phyloP scores from a whole-genome alignment of 495 filamentous ascomycete genomes.

The Lophium mytilinum region DNA sequence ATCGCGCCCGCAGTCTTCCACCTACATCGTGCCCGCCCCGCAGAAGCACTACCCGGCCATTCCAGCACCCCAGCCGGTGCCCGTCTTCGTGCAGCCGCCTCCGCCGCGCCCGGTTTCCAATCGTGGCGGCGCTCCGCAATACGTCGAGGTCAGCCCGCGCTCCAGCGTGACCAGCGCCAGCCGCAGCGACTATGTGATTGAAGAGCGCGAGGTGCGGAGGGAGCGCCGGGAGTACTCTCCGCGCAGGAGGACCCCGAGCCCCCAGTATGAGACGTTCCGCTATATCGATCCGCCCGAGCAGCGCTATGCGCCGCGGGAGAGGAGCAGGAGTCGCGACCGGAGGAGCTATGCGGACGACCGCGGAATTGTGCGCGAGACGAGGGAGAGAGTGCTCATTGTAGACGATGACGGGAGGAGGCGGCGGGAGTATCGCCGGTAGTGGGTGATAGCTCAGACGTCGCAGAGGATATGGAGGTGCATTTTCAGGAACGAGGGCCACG shows the following conservation, averaged over 20 bases:
- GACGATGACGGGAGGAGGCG: constrained; percentile 25
- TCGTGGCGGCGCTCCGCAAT: constrained; percentile 20
- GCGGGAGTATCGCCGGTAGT: constrained; percentile 23
- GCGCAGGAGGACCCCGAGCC: not conserved
- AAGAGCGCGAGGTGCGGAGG: constrained; percentile 27
- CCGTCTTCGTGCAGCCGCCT: constrained; percentile 25
- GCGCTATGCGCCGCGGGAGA: constrained; percentile 12
- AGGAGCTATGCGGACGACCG: constrained; percentile 21
- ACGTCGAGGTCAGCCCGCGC: constrained; percentile 30
- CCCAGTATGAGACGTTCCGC: constrained; percentile 28
- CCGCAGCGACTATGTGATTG: constrained; percentile 22
- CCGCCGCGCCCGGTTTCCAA: constrained; percentile 8
- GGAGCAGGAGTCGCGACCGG: constrained; percentile 19
- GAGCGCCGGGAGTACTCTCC: constrained; percentile 26
- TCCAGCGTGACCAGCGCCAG: constrained; percentile 21
- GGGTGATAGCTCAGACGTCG: not conserved
- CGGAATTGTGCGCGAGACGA: constrained; percentile 16
- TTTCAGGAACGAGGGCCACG: no score
- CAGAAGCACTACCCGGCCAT: constrained; percentile 3
- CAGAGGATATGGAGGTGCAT: no score
- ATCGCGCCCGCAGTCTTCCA: constrained; percentile 15
- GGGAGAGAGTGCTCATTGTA: constrained; percentile 22
- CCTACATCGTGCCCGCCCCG: constrained; percentile 24
- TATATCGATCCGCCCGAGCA: constrained; percentile 31
- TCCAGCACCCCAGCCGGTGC: constrained; percentile 26